Base-by-base conservation (phyloP, 2,329 filamentous ascomycete species). In the Aspergillus calidoustus region DNA sequence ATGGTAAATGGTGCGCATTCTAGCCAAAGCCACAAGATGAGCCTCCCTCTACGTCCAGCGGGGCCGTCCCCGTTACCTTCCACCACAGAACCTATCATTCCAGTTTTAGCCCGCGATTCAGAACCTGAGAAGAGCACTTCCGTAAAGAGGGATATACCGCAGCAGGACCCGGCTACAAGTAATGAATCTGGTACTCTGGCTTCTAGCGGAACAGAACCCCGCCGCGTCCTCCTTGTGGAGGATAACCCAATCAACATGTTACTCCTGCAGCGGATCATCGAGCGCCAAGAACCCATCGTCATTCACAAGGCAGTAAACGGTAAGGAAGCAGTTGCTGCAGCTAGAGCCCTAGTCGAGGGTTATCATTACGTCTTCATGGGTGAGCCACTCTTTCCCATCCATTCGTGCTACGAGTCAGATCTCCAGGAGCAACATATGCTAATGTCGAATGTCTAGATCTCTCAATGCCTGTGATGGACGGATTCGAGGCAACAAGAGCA, bases 381-480 rank as follows among this genome's bases (percentile, higher is more conserved):
- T 41, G 3, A 41, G 34, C 2, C 11, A 13, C 11, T 41, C 34
- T 28, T 28, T 41, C 11, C 34, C 11, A 15, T 38, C 11, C 8
- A 15, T 38, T 15, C 34, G 15, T 4, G 8, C 15, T 11, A 41
- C 8, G 13, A 1, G 9, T 0, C 9, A 15, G 13, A 17, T 3
- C 11, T 4, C 11, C 11, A 2, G 11, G 6, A 15, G 13, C 9
- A 41, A 5, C 11, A 41, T 2, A 28, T 28, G 13, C 34, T 41
- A 41, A 13, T 15, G 2, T 41, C 11, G 4, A 4, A 3, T 17
- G 2, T 25, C 3, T 73, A 76, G 76, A 78, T 51, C 72, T 79
- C 23, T 71, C 68, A 9, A 79, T 78, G 76, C 76, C 76, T 1
- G 62, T 77, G 6, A 72, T 78, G 70, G 71, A 78, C 58, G 77